phyloP scores from a whole-genome alignment of 192 early-diverging fungal genomes.

The Allomyces macrogynus region DNA sequence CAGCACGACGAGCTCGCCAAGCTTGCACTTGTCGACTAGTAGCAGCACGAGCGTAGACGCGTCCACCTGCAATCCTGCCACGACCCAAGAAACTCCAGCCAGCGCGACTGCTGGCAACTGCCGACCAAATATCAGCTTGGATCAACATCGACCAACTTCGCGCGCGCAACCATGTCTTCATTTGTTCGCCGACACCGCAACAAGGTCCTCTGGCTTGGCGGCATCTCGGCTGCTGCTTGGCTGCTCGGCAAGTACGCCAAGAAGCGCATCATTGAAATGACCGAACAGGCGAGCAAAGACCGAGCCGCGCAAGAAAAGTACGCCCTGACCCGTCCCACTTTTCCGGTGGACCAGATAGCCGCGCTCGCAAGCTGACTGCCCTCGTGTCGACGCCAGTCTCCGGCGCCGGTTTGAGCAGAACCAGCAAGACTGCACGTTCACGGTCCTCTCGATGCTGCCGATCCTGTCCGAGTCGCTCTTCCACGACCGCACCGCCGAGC shows the following conservation, averaged over 20 bases:
- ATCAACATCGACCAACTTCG: no score
- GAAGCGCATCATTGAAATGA: constrained; percentile 51
- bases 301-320: constrained; percentile 60
- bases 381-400: constrained; percentile 30
- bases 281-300: constrained; percentile 40
- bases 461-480: constrained; percentile 58
- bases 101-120: no score
- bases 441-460: constrained; percentile 62
- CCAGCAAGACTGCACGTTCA: constrained; percentile 74
- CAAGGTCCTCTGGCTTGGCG: constrained; percentile 10
- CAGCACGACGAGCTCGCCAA: no score
- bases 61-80: no score
- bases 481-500: constrained; percentile 60
- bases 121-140: no score
- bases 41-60: no score
- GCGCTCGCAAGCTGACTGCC: constrained; percentile 3
- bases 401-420: constrained; percentile 84
- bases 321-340: constrained; percentile 3
- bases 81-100: no score
- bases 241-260: constrained; percentile 51
- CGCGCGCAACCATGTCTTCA: no score
- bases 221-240: constrained; percentile 48
- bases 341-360: neutral
- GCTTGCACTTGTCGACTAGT: no score
- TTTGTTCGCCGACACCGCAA: neutral